A percentile compares a stretch with the other conserved stretches of the same genome.
phyloP scores from a whole-genome alignment of 2,329 filamentous ascomycete species.

The Davidsoniella neocaledoniae region DNA sequence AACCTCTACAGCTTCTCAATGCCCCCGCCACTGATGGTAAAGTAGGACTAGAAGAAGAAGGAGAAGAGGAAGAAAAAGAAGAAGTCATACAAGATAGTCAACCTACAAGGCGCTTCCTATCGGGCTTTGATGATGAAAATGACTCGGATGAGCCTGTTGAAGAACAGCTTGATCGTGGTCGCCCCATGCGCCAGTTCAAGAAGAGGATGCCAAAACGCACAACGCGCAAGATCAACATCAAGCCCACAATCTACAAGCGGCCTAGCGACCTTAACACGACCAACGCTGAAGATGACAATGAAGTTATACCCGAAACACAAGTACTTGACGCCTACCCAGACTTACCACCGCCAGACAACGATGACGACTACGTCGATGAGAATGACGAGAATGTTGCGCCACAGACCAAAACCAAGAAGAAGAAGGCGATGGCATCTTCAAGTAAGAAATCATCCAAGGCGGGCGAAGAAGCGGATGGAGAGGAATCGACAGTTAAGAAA shows the following conservation, averaged over 20 bases:
- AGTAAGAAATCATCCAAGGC: neutral
- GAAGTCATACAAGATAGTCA: conserved; percentile 28
- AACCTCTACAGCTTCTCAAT: neutral
- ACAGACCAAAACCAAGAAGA: conserved; percentile 17
- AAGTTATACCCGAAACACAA: conserved; percentile 25
- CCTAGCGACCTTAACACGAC: conserved; percentile 19
- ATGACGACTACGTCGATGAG: conserved; percentile 20
- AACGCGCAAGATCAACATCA: conserved; percentile 51
- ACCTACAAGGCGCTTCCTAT: conserved; percentile 28
- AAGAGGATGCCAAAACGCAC: conserved; percentile 75
- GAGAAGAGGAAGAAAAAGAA: conserved; percentile 7
- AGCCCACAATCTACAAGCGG: conserved; percentile 33
- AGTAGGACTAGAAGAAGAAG: conserved; percentile 12
- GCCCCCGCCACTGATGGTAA: conserved; percentile 10
- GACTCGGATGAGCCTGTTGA: conserved; percentile 39
- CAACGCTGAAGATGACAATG: conserved; percentile 23
- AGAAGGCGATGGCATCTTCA: neutral
- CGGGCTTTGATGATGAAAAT: conserved; percentile 47
- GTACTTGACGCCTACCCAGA: conserved; percentile 6
- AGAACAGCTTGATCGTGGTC: conserved; percentile 34
- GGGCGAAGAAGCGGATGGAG: conserved; percentile 16
- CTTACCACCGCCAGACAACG: conserved; percentile 2
- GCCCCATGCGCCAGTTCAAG: conserved; percentile 50
- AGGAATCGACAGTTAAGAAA: conserved; percentile 23
- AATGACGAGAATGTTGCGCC: conserved; percentile 8